Evolutionary conservation across 257 asterid species (phyloP).

Genomic region (Fraxinus quadrangulata): DNA sequence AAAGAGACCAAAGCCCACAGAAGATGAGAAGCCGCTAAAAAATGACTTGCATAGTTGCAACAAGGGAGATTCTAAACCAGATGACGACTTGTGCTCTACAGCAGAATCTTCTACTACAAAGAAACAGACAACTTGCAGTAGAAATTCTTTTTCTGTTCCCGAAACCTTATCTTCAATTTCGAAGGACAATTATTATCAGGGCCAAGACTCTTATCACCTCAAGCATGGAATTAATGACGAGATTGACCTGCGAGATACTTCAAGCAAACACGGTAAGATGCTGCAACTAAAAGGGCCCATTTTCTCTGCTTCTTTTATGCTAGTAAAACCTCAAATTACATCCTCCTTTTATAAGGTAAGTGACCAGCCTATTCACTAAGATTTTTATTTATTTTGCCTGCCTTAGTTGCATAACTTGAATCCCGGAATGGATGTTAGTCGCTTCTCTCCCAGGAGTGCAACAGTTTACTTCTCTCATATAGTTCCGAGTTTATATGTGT

Average conservation of each 20-base stretch:
- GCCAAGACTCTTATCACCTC: conserved; percentile 36
- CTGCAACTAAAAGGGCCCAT: neutral
- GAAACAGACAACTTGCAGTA: conserved; percentile 45
- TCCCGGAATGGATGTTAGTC: too few species aligned
- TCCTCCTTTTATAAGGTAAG: neutral
- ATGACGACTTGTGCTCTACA: conserved; percentile 79
- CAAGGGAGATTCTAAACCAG: conserved; percentile 34
- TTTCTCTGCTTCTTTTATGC: neutral
- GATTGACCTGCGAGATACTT: conserved; percentile 39
- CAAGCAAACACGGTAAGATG: conserved; percentile 47
- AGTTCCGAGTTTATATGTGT: neutral
- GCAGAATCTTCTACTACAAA: conserved; percentile 75
- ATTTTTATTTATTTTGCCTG: too few species aligned
- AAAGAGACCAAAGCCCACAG: conserved; percentile 48
- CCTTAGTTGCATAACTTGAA: neutral
- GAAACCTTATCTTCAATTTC: conserved; percentile 40
- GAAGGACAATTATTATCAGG: conserved; percentile 28
- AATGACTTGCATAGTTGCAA: conserved; percentile 33
- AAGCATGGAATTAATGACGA: conserved; percentile 41
- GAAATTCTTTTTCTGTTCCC: conserved; percentile 57
- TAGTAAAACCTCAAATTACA: neutral
- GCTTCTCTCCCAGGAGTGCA: neutral
- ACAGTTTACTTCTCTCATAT: neutral
- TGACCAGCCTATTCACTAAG: neutral
- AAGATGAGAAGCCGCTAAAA: conserved; percentile 31